Evolutionary conservation across 768 basidiomycete species (phyloP), one percentile per base, ranked within the genome.

Genomic region (Serpula lacrymans): DNA sequence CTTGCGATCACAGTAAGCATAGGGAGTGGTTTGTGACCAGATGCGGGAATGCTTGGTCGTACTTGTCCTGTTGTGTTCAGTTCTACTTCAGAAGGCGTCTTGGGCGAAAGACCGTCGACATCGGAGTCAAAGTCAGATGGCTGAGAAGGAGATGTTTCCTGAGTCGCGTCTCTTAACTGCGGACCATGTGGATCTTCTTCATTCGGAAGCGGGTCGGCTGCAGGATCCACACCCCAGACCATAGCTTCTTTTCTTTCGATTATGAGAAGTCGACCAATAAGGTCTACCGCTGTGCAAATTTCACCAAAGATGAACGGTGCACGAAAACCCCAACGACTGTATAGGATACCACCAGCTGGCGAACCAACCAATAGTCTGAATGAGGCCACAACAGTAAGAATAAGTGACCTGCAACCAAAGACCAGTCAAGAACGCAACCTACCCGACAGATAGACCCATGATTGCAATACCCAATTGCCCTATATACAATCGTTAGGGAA

Each of bases 391-490:
- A 36, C 13, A n/a, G 17, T 16, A 11, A 13, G 5, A 22, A 11
- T 4, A 23, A 22, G 43, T 50, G 33, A 47, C 28, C 8, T 4
- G 10, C n/a, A 16, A 13, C 23, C 16, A 28, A 31, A 6, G 10
- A 6, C 4, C 12, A 20, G 18, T 18, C 18, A 34, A 16, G 2
- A 14, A 10, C 3, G 39, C 34, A 43, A 43, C 52, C 31, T 39
- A 78, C 77, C 81, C 80, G 20, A 77, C 42, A 12, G 78, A 72
- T 28, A 80, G 53, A 10, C 80, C 79, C 6, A 67, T 62, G 71
- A 82, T 80, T 4, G 78, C 74, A 24, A 80, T 58, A 0, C 82
- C 82, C 14, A 84, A 60, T 50, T 84, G 81, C 43, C 70, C 80
- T 75, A 35, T 3, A 26, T 10, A 45, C 6, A n/a, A n/a, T 21